phyloP scores from a whole-genome alignment of 2,329 filamentous ascomycete genomes.

The Pseudocercospora eumusae region DNA sequence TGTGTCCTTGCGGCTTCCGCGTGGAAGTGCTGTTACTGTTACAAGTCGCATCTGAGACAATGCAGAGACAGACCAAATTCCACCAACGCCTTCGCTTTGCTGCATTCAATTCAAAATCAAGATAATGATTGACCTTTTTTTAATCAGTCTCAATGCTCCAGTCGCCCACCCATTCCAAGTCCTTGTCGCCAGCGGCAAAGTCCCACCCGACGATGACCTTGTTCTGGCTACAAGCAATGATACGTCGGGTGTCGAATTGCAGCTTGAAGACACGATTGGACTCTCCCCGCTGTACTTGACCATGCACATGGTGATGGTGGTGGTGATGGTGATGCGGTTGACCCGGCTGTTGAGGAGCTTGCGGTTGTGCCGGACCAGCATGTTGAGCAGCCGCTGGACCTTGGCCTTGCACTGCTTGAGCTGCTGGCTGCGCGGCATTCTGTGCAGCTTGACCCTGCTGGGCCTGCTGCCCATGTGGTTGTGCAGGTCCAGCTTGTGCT shows the following conservation, averaged over 20 bases:
- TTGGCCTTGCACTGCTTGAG: constrained; percentile 7
- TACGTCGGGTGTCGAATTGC: constrained; percentile 89
- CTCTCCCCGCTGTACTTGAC: constrained; percentile 36
- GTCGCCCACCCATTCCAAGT: constrained; percentile 47
- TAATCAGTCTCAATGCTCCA: constrained; percentile 39
- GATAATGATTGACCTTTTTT: neutral
- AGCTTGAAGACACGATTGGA: constrained; percentile 83
- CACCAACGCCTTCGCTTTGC: constrained; percentile 3
- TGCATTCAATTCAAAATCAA: neutral
- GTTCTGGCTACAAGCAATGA: constrained; percentile 93
- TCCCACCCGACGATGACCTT: constrained; percentile 95
- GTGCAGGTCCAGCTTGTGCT: constrained; percentile 2
- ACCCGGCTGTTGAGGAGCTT: constrained; percentile 29
- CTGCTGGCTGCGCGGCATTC: constrained; percentile 6
- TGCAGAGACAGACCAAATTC: neutral
- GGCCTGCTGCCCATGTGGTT: constrained; percentile 1
- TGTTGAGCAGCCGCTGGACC: constrained; percentile 13
- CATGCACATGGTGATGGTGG: constrained; percentile 26
- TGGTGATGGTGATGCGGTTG: constrained; percentile 39
- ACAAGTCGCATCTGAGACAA: neutral
- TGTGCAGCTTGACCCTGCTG: constrained; percentile 7
- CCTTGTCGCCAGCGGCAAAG: constrained; percentile 82
- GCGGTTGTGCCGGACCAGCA: constrained; percentile 33
- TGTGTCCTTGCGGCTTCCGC: neutral
- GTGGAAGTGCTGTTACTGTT: neutral